phyloP scores from a whole-genome alignment of 805 yeast genomes.

The Candida hispaniensis region DNA sequence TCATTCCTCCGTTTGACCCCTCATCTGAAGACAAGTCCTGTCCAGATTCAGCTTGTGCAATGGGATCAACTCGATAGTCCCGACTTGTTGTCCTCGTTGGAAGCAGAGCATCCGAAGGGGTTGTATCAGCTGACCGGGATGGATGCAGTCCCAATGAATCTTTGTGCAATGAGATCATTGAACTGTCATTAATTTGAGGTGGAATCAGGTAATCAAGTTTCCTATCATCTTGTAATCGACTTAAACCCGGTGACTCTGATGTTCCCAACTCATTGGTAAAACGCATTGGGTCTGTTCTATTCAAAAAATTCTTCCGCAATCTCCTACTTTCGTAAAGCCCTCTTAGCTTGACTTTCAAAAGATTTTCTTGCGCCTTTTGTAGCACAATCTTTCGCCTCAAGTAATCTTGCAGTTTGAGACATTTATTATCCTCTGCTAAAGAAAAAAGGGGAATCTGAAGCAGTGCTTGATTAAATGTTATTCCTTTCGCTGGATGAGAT shows the following conservation, averaged over 20 bases:
- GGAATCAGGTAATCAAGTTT: not conserved
- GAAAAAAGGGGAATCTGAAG: conserved; percentile 65
- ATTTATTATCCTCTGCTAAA: conserved; percentile 63
- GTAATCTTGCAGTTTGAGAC: conserved; percentile 37
- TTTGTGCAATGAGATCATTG: not conserved
- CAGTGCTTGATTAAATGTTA: conserved; percentile 53
- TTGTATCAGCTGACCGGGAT: not conserved
- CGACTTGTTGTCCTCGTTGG: no score
- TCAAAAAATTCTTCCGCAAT: conserved; percentile 6
- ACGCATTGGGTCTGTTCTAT: conserved; percentile 1
- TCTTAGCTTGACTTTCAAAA: conserved; percentile 18
- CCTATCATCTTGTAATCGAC: no score
- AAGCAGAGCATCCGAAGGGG: no score
- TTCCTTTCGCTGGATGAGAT: conserved; percentile 49
- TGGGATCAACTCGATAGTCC: no score
- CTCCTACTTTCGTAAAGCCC: conserved; percentile 21
- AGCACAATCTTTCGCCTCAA: conserved; percentile 25
- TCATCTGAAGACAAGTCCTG: no score
- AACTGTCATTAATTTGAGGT: not conserved
- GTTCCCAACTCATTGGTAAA: not conserved
- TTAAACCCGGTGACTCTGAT: not conserved
- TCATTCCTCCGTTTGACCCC: no score
- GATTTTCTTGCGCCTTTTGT: conserved; percentile 22
- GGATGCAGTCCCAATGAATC: not conserved
- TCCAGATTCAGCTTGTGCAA: no score